phyloP scores from a whole-genome alignment of 257 asterid genomes.

The Solanum ahanhuiri region DNA sequence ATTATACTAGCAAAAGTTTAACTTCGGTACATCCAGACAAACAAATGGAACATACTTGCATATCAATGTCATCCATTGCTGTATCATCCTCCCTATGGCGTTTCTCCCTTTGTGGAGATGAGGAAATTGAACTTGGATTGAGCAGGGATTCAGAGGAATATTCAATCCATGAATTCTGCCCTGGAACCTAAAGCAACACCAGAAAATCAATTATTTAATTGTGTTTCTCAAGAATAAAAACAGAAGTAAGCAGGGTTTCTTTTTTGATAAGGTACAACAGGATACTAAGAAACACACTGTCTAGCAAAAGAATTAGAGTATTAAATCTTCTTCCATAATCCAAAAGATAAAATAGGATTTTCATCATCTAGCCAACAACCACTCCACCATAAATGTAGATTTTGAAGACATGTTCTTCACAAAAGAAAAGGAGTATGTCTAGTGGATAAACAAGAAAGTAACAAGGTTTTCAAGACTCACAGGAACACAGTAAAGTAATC shows the following conservation, averaged over 20 bases:
- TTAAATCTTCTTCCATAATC: background rate
- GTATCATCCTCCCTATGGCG: slow-evolving; percentile 65
- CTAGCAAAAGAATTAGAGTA: background rate
- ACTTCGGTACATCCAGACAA: background rate
- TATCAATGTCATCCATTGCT: slow-evolving; percentile 36
- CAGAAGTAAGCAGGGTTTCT: background rate
- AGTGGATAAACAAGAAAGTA: background rate
- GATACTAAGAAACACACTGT: background rate
- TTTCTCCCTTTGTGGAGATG: slow-evolving; percentile 53
- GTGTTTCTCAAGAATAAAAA: background rate
- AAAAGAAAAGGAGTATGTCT: background rate
- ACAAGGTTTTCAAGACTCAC: slow-evolving; percentile 33
- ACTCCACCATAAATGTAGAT: background rate
- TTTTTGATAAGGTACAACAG: background rate
- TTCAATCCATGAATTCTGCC: slow-evolving; percentile 77
- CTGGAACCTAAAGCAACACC: slow-evolving; percentile 49
- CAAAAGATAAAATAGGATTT: background rate
- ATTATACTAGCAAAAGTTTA: background rate
- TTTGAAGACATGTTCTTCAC: background rate
- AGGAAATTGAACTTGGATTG: slow-evolving; percentile 8
- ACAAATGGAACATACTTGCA: slow-evolving; percentile 27
- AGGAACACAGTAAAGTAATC: slow-evolving; percentile 60
- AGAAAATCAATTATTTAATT: background rate
- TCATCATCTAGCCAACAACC: background rate
- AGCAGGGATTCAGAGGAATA: slow-evolving; percentile 21